Conservation (phyloP, 805 yeast species). For the Kuraishia cidri region DNA sequence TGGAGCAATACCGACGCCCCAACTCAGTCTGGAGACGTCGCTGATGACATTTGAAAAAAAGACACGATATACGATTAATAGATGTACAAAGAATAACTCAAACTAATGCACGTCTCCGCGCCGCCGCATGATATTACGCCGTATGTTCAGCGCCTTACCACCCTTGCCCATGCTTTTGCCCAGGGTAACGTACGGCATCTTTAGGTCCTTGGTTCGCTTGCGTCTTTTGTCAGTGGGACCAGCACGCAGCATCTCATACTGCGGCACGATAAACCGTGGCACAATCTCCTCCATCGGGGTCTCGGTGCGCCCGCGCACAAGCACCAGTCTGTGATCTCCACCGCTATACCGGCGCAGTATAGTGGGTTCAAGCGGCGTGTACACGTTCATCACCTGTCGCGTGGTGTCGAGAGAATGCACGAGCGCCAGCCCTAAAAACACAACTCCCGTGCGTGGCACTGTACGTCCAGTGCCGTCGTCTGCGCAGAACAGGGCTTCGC, state of each 20-base stretch:
- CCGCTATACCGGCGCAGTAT: constrained; percentile 9
- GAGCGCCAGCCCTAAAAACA: constrained; percentile 45
- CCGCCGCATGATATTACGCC: constrained; percentile 41
- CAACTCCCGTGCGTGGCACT: constrained; percentile 8
- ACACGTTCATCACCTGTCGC: constrained; percentile 36
- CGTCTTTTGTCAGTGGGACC: no score
- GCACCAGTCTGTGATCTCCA: constrained; percentile 20
- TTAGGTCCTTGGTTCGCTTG: constrained; percentile 5
- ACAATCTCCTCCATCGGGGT: constrained; percentile 41
- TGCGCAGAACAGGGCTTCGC: not conserved
- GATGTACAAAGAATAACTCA: no score
- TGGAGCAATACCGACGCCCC: constrained; percentile 36
- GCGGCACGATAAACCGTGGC: constrained; percentile 14
- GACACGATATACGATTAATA: no score
- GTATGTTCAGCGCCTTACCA: constrained; percentile 37
- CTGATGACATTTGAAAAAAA: no score
- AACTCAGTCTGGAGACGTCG: not conserved
- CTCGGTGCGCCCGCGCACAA: constrained; percentile 58
- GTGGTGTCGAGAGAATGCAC: constrained; percentile 54
- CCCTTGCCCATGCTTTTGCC: constrained; percentile 26
- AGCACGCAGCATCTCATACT: no score
- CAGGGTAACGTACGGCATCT: constrained; percentile 29
- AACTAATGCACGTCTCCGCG: no score
- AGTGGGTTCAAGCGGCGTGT: constrained; percentile 32
- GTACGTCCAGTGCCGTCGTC: no score